phyloP scores from a whole-genome alignment of 345 rosid species.

The Eucalyptus paniculata region DNA sequence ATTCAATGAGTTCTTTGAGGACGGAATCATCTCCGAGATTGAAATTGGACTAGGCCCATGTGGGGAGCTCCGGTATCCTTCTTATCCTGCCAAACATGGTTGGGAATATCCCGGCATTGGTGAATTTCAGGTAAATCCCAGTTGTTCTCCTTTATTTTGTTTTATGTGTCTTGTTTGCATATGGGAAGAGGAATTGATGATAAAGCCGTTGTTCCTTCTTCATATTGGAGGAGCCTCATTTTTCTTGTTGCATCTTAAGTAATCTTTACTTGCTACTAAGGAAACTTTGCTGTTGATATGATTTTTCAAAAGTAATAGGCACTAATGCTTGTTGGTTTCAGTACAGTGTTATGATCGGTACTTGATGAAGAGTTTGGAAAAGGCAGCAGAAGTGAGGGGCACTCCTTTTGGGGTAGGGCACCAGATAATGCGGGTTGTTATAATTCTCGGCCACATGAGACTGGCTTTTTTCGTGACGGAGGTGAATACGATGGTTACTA shows the following conservation, averaged over 20 bases:
- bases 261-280: background rate
- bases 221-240: background rate
- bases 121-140: slow-evolving; percentile 74
- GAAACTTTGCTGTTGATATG: background rate
- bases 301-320: background rate
- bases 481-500: slow-evolving; percentile 93
- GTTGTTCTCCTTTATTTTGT: background rate
- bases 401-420: slow-evolving; percentile 69
- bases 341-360: slow-evolving; percentile 87
- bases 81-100: slow-evolving; percentile 80
- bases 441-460: slow-evolving; percentile 74
- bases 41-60: slow-evolving; percentile 97
- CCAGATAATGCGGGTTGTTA: slow-evolving; percentile 84
- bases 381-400: slow-evolving; percentile 73
- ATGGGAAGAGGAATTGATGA: background rate
- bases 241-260: background rate
- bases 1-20: slow-evolving; percentile 72
- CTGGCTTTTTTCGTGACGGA: slow-evolving; percentile 89
- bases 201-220: background rate
- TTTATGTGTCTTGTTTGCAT: background rate
- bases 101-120: slow-evolving; percentile 96
- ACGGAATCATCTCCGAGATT: slow-evolving; percentile 60
- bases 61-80: slow-evolving; percentile 90
- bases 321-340: background rate
- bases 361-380: slow-evolving; percentile 62